These are phyloP conservation scores for Eimeria mitis DNA, from an alignment of 169 alveolate species.

Conservation along the genomic window DNA sequence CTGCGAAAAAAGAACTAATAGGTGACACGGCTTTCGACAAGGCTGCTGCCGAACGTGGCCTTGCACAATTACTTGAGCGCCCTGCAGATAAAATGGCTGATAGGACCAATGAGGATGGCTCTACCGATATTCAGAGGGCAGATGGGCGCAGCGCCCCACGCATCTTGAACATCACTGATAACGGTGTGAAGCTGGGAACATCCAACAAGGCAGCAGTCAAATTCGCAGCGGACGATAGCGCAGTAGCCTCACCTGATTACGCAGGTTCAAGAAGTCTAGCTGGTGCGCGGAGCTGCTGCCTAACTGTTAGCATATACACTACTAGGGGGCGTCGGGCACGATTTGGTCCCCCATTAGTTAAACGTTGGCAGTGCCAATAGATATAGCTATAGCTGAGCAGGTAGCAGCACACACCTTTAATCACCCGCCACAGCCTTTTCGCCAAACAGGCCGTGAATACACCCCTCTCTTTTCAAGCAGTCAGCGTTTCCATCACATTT, in stretches of 20 bases:
- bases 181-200: slow-evolving; percentile 16
- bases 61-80: background rate
- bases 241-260: background rate
- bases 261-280: slow-evolving; percentile 15
- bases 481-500: background rate
- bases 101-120: background rate
- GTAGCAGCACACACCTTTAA: background rate
- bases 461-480: background rate
- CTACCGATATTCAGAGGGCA: background rate
- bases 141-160: background rate
- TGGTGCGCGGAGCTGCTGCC: background rate
- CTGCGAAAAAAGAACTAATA: background rate
- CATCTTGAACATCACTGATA: background rate
- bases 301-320: background rate
- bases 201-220: slow-evolving; percentile 60
- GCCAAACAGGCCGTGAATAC: background rate
- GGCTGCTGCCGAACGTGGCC: slow-evolving; percentile 54
- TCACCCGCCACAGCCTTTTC: background rate
- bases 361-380: background rate
- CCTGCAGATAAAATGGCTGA: background rate
- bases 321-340: background rate
- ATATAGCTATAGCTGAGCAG: background rate
- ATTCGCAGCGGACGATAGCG: slow-evolving; percentile 30
- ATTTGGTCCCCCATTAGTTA: background rate
- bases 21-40: slow-evolving; percentile 39